A percentile compares a stretch with the other conserved stretches of the same genome.
These are phyloP conservation scores for Sclerotinia spermophila DNA, from an alignment of 2,329 filamentous ascomycete genomes.

Conservation along the genomic window DNA sequence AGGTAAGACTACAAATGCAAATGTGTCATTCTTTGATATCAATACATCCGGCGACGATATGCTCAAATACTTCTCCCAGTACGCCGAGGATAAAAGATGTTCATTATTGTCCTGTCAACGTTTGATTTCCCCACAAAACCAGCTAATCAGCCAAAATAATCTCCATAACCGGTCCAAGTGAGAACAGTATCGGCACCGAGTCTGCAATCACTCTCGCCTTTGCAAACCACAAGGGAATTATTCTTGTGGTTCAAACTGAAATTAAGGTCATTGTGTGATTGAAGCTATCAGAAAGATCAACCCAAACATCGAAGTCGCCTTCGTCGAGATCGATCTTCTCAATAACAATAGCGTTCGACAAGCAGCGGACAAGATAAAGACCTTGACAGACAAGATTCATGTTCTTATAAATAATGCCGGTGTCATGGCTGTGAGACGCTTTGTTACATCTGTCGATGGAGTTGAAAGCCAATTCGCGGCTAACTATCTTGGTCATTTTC, in stretches of 20 bases:
- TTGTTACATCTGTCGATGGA: conserved; percentile 19
- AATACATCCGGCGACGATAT: background rate
- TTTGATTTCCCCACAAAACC: background rate
- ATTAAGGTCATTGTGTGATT: conserved; percentile 25
- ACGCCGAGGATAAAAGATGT: background rate
- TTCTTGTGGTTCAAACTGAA: conserved; percentile 25
- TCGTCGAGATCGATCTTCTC: conserved; percentile 38
- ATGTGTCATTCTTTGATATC: background rate
- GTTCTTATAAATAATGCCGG: conserved; percentile 37
- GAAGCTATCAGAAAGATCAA: conserved; percentile 20
- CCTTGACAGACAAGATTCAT: conserved; percentile 37
- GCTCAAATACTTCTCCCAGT: background rate
- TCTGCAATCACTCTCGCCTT: conserved; percentile 28
- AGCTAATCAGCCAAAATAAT: conserved; percentile 1
- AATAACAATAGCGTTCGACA: conserved; percentile 41
- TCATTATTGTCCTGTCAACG: background rate
- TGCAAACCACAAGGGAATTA: conserved; percentile 22
- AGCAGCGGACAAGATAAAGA: conserved; percentile 40
- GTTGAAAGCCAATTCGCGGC: conserved; percentile 27
- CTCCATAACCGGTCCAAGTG: conserved; percentile 26
- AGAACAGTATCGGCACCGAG: conserved; percentile 24
- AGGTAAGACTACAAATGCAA: no score
- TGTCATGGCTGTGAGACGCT: background rate
- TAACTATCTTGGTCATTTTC: conserved; percentile 29
- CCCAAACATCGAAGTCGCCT: conserved; percentile 19